A percentile compares a stretch with the other conserved stretches of the same genome.
Evolutionary conservation across 306 rosid genomes (phyloP).

Genomic region (Alnus glutinosa): DNA sequence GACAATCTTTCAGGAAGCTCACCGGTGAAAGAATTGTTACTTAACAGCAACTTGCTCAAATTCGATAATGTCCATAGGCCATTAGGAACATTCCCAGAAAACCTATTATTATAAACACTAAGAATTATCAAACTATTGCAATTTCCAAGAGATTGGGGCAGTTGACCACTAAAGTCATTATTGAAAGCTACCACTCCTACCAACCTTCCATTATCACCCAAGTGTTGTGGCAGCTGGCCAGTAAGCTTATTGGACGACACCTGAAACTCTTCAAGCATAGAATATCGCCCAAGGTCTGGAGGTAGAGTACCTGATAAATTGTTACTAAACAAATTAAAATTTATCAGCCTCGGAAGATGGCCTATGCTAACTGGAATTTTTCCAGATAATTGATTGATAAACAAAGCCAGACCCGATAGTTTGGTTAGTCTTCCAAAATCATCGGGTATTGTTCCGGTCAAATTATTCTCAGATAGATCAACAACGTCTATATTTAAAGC

Average conservation of each 20-base stretch:
- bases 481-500: conserved; percentile 36
- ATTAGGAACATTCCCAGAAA: conserved; percentile 60
- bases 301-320: conserved; percentile 61
- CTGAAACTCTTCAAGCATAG: conserved; percentile 36
- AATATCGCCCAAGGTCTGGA: conserved; percentile 52
- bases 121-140: conserved; percentile 39
- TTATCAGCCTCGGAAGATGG: conserved; percentile 43
- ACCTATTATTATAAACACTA: conserved; percentile 34
- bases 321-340: conserved; percentile 41
- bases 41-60: conserved; percentile 31
- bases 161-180: conserved; percentile 54
- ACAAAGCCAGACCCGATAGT: conserved; percentile 38
- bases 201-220: conserved; percentile 54
- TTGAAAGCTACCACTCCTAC: conserved; percentile 32
- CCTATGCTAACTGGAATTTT: conserved; percentile 58
- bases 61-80: conserved; percentile 60
- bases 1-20: conserved; percentile 57
- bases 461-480: conserved; percentile 45
- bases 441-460: conserved; percentile 58
- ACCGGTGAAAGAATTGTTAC: conserved; percentile 50
- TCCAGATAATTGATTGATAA: conserved; percentile 50
- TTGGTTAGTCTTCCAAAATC: conserved; percentile 56
- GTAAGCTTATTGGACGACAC: conserved; percentile 40
- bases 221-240: conserved; percentile 55
- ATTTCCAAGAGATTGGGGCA: conserved; percentile 65